A percentile compares a stretch with the other conserved stretches of the same genome.
phyloP scores from a whole-genome alignment of 192 early-diverging fungal species.

The Spizellomyces sp. region DNA sequence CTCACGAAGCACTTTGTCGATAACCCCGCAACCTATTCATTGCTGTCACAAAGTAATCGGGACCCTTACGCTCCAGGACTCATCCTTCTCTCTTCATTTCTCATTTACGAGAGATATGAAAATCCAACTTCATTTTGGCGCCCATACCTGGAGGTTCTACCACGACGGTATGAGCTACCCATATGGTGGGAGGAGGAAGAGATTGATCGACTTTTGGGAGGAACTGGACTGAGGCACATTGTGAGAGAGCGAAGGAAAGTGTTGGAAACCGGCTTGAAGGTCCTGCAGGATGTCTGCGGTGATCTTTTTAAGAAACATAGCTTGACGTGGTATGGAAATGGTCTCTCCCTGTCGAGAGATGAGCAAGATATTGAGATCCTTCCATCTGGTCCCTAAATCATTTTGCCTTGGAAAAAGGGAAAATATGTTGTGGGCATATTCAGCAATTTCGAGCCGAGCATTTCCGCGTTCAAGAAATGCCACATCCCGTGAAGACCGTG shows the following conservation, averaged over 20 bases:
- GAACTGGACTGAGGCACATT: slow-evolving; percentile 41
- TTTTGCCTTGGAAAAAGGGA: background rate
- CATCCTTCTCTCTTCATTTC: slow-evolving; percentile 38
- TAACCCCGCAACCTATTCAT: background rate
- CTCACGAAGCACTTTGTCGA: slow-evolving; percentile 20
- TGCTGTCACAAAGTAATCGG: slow-evolving; percentile 13
- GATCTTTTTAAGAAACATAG: slow-evolving; percentile 14
- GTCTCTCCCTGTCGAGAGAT: too few species aligned
- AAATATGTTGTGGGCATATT: slow-evolving; percentile 49
- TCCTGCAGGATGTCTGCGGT: slow-evolving; percentile 30
- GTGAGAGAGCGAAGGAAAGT: slow-evolving; percentile 37
- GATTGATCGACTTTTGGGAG: slow-evolving; percentile 29
- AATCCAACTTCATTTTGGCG: slow-evolving; percentile 37
- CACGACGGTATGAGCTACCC: slow-evolving; percentile 38
- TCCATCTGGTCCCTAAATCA: too few species aligned
- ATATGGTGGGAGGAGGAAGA: slow-evolving; percentile 43
- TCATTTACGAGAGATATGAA: slow-evolving; percentile 41
- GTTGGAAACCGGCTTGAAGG: slow-evolving; percentile 18
- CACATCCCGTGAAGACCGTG: slow-evolving; percentile 9
- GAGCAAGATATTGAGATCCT: too few species aligned
- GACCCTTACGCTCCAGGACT: slow-evolving; percentile 40
- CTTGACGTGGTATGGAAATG: slow-evolving; percentile 8
- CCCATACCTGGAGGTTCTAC: slow-evolving; percentile 47
- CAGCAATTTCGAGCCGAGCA: slow-evolving; percentile 44
- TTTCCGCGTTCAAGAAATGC: slow-evolving; percentile 38